Evolutionary conservation across 2,329 filamentous ascomycete species (phyloP).

Genomic region (Microdochium nivale): DNA sequence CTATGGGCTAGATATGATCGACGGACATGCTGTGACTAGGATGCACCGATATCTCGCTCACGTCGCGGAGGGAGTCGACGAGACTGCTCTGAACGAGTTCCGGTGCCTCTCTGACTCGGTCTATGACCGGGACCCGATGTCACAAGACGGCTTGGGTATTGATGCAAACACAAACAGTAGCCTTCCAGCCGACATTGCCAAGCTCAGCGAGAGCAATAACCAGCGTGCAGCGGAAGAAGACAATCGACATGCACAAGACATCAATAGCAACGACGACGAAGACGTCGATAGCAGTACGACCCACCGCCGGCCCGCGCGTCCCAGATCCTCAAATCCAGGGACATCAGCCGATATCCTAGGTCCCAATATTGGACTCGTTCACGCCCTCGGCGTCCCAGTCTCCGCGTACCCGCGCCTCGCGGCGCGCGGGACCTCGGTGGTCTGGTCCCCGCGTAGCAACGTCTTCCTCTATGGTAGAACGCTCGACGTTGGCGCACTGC

Average conservation of each 20-base stretch:
- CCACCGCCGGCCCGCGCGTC: neutral
- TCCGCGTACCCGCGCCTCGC: conserved; percentile 15
- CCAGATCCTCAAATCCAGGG: conserved; percentile 7
- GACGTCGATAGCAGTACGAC: neutral
- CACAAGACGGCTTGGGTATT: neutral
- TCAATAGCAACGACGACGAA: too few species aligned
- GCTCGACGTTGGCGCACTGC: conserved; percentile 14
- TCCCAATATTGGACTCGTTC: conserved; percentile 16
- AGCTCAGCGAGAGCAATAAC: neutral
- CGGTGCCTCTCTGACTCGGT: conserved; percentile 13
- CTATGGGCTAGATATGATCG: conserved; percentile 13
- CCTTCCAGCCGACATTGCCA: neutral
- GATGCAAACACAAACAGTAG: neutral
- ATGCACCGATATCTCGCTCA: conserved; percentile 16
- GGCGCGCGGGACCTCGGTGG: conserved; percentile 15
- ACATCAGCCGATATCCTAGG: conserved; percentile 16
- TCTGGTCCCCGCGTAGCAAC: conserved; percentile 20
- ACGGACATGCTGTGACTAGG: conserved; percentile 1
- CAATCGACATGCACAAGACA: too few species aligned
- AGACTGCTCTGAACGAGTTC: conserved; percentile 18
- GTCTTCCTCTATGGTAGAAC: conserved; percentile 18
- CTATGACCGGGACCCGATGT: conserved; percentile 8
- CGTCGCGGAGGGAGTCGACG: conserved; percentile 17
- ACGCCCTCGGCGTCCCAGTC: conserved; percentile 14
- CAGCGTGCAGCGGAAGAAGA: neutral